Percentiles rank a stretch among this genome's conserved stretches.
phyloP scores from a whole-genome alignment of 352 stramenopile species.

The Phytopythium ostracodes region DNA sequence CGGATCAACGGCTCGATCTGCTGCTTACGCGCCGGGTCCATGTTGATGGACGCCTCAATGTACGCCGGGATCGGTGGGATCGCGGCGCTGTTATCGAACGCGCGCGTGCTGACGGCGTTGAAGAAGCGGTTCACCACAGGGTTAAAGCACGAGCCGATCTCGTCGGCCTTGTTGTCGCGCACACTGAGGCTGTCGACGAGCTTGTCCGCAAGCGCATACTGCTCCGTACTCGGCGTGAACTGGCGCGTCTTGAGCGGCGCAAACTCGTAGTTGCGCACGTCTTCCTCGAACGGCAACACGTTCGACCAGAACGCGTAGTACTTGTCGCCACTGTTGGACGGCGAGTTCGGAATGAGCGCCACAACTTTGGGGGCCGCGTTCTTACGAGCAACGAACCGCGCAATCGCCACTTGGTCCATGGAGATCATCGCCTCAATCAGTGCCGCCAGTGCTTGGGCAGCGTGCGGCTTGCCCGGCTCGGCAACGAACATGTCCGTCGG shows the following conservation, averaged over 20 bases:
- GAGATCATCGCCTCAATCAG: conserved; percentile 64
- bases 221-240: conserved; percentile 39
- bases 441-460: conserved; percentile 52
- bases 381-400: conserved; percentile 73
- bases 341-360: conserved; percentile 56
- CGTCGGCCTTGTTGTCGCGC: conserved; percentile 51
- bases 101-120: conserved; percentile 51
- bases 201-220: conserved; percentile 58
- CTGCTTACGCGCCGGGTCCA: conserved; percentile 40
- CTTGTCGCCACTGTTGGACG: conserved; percentile 25
- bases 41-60: conserved; percentile 57
- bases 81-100: conserved; percentile 40
- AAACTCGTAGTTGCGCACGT: conserved; percentile 78
- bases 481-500: conserved; percentile 71
- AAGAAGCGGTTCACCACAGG: conserved; percentile 73
- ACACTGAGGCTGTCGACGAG: conserved; percentile 76
- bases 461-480: conserved; percentile 66
- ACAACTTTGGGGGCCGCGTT: conserved; percentile 79
- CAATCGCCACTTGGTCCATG: conserved; percentile 58
- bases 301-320: conserved; percentile 76
- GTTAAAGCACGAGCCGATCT: conserved; percentile 64
- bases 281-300: conserved; percentile 77
- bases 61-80: conserved; percentile 51
- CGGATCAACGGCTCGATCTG: conserved; percentile 59
- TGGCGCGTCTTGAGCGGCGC: conserved; percentile 53